These are phyloP conservation scores for Fusarium anguioides DNA, from an alignment of 2,329 filamentous ascomycete genomes.

Conservation along the genomic window DNA sequence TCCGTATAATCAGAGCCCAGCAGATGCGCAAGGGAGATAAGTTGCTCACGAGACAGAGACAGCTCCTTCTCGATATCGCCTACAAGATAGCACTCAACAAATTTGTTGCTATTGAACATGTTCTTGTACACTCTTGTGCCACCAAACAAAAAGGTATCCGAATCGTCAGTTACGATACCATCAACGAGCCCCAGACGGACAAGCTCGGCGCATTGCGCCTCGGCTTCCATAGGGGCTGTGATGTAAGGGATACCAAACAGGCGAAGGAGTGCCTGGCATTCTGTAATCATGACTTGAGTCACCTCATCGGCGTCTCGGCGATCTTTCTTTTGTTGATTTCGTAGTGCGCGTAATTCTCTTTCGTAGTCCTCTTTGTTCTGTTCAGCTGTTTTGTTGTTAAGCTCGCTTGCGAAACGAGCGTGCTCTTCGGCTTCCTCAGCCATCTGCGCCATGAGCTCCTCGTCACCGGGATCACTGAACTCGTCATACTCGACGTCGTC, in stretches of 20 bases:
- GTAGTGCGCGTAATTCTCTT: constrained; percentile 83
- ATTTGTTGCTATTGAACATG: constrained; percentile 99
- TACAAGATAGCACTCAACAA: constrained; percentile 93
- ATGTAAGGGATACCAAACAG: constrained; percentile 96
- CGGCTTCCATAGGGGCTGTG: constrained; percentile 98
- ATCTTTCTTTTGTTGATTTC: constrained; percentile 96
- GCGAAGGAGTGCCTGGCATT: constrained; percentile 90
- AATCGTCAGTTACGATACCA: constrained; percentile 97
- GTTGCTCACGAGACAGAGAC: constrained; percentile 83
- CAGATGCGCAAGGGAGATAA: constrained; percentile 90
- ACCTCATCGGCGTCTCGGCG: constrained; percentile 96
- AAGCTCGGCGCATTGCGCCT: constrained; percentile 95
- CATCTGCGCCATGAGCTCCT: constrained; percentile 86
- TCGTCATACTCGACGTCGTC: constrained; percentile 75
- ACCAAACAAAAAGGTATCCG: constrained; percentile 95
- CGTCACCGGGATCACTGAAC: constrained; percentile 90
- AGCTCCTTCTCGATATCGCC: constrained; percentile 89
- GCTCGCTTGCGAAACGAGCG: constrained; percentile 86
- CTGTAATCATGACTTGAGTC: constrained; percentile 92
- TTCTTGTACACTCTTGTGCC: constrained; percentile 98
- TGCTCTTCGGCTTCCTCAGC: constrained; percentile 94
- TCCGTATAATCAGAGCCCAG: constrained; percentile 96
- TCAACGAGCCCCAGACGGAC: constrained; percentile 89
- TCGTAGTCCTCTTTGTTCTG: constrained; percentile 86
- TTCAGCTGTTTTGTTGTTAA: constrained; percentile 78